phyloP scores from a whole-genome alignment of 2,329 filamentous ascomycete genomes.

The Colletotrichum euphorbiae region DNA sequence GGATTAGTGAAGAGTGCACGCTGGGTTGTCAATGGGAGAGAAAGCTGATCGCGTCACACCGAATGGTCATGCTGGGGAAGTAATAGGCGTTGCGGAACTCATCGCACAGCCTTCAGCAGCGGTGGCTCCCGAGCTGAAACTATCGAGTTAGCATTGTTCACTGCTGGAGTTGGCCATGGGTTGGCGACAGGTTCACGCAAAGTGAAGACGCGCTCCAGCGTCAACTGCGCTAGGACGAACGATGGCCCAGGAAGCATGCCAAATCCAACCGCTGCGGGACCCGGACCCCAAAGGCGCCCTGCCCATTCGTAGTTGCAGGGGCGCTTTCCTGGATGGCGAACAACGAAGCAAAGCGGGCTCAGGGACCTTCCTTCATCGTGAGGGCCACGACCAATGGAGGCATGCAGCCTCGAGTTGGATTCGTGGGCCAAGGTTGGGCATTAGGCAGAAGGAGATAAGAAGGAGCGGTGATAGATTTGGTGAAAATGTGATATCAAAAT shows the following conservation, averaged over 20 bases:
- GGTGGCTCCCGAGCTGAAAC: background rate
- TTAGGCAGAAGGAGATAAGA: slow-evolving; percentile 24
- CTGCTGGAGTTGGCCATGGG: background rate
- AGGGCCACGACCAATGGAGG: slow-evolving; percentile 19
- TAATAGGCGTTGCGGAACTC: background rate
- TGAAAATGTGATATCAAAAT: slow-evolving; percentile 3
- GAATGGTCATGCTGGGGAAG: slow-evolving; percentile 4
- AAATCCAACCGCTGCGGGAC: background rate
- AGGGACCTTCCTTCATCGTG: slow-evolving; percentile 8
- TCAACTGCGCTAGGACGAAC: background rate
- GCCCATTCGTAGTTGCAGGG: slow-evolving; percentile 27
- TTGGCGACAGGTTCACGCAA: background rate
- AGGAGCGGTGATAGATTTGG: slow-evolving; percentile 32
- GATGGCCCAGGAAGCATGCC: slow-evolving; percentile 6
- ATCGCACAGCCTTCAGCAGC: slow-evolving; percentile 10
- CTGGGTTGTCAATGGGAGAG: background rate
- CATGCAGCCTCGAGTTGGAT: slow-evolving; percentile 17
- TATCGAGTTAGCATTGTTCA: background rate
- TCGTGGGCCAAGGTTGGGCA: slow-evolving; percentile 34
- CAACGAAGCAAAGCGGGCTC: slow-evolving; percentile 30
- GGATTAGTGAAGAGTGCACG: background rate
- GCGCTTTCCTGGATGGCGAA: background rate
- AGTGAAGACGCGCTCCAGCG: slow-evolving; percentile 11
- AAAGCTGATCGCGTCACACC: slow-evolving; percentile 13
- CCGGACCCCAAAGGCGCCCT: slow-evolving; percentile 19